Base-by-base conservation (phyloP, 805 yeast genomes). In the Ogataea trehaloabstinens region DNA sequence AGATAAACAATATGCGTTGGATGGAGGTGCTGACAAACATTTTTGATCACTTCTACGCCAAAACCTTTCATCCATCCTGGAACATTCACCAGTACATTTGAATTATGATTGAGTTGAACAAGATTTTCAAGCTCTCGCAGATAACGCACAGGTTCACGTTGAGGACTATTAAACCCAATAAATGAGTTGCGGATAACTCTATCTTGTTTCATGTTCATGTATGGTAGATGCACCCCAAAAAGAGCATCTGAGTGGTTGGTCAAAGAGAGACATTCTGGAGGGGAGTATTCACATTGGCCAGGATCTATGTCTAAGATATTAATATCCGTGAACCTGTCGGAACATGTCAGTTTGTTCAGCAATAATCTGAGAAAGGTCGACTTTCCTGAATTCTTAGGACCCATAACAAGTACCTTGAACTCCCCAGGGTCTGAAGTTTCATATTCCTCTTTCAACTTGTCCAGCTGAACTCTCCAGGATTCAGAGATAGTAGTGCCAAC, bases 41-140 rank as follows among this genome's bases (percentile, higher is more conserved):
- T 63, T 12, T 61, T 66, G n/a, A 85, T 66, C 6, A 89, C 61
- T 34, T 78, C 82, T 12, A 81, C 68, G 0, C 97, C 97, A 45
- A 78, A 79, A 0, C 96, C 97, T 59, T 85, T 85, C 21, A 88
- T 75, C 96, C 96, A 89, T 0, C 96, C 96, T 0, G 96, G 91
- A 1, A 90, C 76, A 52, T 89, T 89, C 1, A 89, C 58, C 3
- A 88, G 60, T 12, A 41, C 40, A 66, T 40, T 34, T 6, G 72
- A 16, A 38, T 65, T 48, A 34, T 52, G 52, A 52, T 56, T 37
- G 33, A 52, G 21, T 49, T 53, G 48, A 6, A 74, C 55, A 15
- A 86, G 58, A 3, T 67, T 55, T 24, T 59, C 53, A 4, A 78
- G 61, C 13, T 73, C 60, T 0, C 52, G 41, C 4, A 76, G 45